Base-by-base conservation (phyloP, 768 basidiomycete species). In the Artomyces pyxidatus region DNA sequence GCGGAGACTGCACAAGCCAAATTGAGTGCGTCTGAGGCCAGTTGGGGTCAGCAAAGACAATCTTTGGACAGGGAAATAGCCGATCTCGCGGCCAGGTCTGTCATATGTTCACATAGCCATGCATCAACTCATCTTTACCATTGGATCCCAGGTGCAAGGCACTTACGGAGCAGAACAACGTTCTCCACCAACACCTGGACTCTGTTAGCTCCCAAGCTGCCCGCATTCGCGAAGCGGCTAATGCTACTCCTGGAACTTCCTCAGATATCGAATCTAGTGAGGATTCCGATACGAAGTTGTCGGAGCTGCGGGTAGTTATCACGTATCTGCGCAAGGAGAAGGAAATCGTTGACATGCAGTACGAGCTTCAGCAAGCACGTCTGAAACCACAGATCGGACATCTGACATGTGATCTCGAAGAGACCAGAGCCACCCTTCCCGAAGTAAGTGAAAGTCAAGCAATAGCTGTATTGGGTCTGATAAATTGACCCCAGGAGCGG, bases 251-350 rank as follows among this genome's bases (percentile, higher is more conserved):
- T 5, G n/a, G n/a, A n/a, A 52, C 68, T 3, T n/a, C n/a, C n/a
- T n/a, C n/a, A n/a, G n/a, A n/a, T n/a, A n/a, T n/a, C n/a, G 78
- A 78, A 17, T 59, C 64, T 0, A 49, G 65, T 9, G 79, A 73
- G 16, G 80, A 82, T 51, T 58, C 68, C 3, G 85, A 87, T 53
- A 71, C 72, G 2, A 84, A 88, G 60, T 55, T 87, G 9, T 71
- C 83, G 0, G 88, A 90, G 55, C 66, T 91, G 19, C 83, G 85
- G 25, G 77, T 83, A 16, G 83, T 91, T 23, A 81, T 92, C 37
- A 75, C 81, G 2, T 93, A 88, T 64, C 69, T 94, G 28, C 77
- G 91, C 37, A 89, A 85, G 60, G 91, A 93, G 72, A 92, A 94
- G 67, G 89, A 93, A 62, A 90, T 94, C 45, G 84, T 88, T 38